Percentiles rank a stretch among this genome's conserved stretches.
These are phyloP conservation scores for Prunus davidiana DNA, from an alignment of 306 rosid genomes.

Conservation along the genomic window DNA sequence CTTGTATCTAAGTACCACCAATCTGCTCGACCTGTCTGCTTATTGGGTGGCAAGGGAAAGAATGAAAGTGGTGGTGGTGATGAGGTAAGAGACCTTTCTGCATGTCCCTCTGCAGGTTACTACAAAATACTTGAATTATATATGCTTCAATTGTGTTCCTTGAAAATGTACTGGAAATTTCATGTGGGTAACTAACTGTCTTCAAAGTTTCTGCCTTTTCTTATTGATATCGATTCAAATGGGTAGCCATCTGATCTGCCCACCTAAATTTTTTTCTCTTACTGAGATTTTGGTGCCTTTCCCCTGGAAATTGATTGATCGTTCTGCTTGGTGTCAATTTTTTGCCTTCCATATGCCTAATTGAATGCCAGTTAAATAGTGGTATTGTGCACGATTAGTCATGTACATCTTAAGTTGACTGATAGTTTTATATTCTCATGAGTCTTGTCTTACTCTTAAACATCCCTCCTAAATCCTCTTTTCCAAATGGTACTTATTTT, in stretches of 20 bases:
- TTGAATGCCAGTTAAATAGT: background rate
- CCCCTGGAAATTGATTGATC: background rate
- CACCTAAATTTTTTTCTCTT: background rate
- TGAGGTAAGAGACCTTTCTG: background rate
- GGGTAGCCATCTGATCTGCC: background rate
- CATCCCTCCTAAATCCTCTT: too few relatives aligned
- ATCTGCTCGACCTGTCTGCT: conserved; percentile 9
- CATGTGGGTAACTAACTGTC: background rate
- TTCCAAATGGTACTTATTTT: too few relatives aligned
- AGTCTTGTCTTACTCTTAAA: background rate
- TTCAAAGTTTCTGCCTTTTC: background rate
- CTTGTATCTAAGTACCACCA: background rate
- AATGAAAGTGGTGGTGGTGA: background rate
- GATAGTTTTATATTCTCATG: background rate
- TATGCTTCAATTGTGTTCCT: background rate
- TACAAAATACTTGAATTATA: background rate
- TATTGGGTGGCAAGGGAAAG: conserved; percentile 15
- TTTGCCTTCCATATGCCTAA: background rate
- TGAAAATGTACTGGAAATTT: background rate
- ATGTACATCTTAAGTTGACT: background rate
- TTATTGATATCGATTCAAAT: background rate
- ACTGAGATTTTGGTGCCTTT: background rate
- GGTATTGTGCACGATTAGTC: background rate
- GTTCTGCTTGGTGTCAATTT: background rate
- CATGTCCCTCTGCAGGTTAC: background rate